These are phyloP conservation scores for Phanerochaete sordida DNA, from an alignment of 768 basidiomycete species.

Conservation along the genomic window DNA sequence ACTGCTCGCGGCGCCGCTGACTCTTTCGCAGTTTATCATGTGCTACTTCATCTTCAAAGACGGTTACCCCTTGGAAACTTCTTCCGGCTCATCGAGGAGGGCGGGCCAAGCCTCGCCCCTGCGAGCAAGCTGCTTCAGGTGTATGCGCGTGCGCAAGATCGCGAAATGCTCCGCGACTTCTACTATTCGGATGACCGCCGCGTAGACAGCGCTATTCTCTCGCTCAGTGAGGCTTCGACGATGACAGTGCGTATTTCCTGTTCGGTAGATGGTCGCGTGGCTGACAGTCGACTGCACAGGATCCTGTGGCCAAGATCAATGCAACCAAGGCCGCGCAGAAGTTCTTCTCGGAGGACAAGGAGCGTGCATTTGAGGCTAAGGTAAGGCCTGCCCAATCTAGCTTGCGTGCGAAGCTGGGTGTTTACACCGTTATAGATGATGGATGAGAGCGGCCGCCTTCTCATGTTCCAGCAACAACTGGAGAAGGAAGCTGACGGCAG, in stretches of 20 bases:
- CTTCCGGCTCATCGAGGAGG: constrained; percentile 92
- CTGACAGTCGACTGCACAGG: constrained; percentile 39
- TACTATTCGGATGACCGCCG: constrained; percentile 97
- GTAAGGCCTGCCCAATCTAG: constrained; percentile 31
- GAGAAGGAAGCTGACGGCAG: constrained; percentile 84
- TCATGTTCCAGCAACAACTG: constrained; percentile 78
- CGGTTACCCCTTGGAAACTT: constrained; percentile 84
- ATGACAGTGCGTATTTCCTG: constrained; percentile 48
- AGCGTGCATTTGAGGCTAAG: constrained; percentile 87
- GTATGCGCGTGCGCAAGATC: constrained; percentile 86
- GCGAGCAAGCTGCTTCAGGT: constrained; percentile 83
- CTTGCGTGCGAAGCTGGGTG: not conserved
- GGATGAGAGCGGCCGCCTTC: constrained; percentile 79
- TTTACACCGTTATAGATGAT: constrained; percentile 62
- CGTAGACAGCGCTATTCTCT: constrained; percentile 88
- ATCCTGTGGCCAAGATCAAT: constrained; percentile 64
- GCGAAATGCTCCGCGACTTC: constrained; percentile 91
- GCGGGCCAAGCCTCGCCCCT: constrained; percentile 68
- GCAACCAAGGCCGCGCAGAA: constrained; percentile 83
- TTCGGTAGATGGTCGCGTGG: not conserved
- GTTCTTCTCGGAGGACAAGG: constrained; percentile 94
- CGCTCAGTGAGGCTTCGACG: constrained; percentile 73
- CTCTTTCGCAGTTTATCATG: constrained; percentile 76
- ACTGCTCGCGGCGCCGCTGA: not conserved
- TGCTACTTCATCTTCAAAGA: constrained; percentile 83